phyloP scores from a whole-genome alignment of 208 protist genomes.

The Leishmania gerbilli region DNA sequence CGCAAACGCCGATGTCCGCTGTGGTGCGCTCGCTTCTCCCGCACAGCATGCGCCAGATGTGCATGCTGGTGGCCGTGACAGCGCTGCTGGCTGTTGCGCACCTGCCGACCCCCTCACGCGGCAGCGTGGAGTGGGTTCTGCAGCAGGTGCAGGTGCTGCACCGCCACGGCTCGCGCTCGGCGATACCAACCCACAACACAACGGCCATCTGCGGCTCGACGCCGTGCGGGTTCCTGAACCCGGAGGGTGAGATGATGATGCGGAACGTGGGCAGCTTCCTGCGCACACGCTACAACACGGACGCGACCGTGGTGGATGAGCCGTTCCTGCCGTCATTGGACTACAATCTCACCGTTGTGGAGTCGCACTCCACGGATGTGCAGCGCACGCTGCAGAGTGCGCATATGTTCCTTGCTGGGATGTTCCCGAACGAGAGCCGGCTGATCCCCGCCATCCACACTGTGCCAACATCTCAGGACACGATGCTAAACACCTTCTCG shows the following conservation, averaged over 20 bases:
- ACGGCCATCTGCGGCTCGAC: constrained; percentile 33
- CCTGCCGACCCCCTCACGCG: constrained; percentile 16
- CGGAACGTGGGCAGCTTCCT: constrained; percentile 43
- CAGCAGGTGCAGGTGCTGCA: constrained; percentile 46
- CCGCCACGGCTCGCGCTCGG: constrained; percentile 47
- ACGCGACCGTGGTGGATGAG: constrained; percentile 19
- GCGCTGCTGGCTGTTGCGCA: constrained; percentile 15
- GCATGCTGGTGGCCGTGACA: constrained; percentile 6
- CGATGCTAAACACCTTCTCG: constrained; percentile 28
- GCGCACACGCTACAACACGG: constrained; percentile 37
- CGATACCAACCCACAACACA: constrained; percentile 22
- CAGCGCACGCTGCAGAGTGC: constrained; percentile 57
- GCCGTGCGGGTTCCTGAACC: constrained; percentile 51
- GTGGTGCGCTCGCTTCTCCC: constrained; percentile 1
- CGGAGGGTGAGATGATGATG: constrained; percentile 38
- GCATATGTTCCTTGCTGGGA: constrained; percentile 31
- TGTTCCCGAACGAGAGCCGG: constrained; percentile 31
- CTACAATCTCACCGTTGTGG: constrained; percentile 48
- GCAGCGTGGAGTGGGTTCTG: constrained; percentile 17
- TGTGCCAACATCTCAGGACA: constrained; percentile 3
- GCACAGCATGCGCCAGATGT: constrained; percentile 9
- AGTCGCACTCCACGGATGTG: constrained; percentile 51
- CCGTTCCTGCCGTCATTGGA: constrained; percentile 27
- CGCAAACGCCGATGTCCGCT: background rate
- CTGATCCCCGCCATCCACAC: constrained; percentile 56